Evolutionary conservation across 2,329 filamentous ascomycete species (phyloP), one percentile per base, ranked within the genome.

Genomic region (Scortechinia acanthostroma): DNA sequence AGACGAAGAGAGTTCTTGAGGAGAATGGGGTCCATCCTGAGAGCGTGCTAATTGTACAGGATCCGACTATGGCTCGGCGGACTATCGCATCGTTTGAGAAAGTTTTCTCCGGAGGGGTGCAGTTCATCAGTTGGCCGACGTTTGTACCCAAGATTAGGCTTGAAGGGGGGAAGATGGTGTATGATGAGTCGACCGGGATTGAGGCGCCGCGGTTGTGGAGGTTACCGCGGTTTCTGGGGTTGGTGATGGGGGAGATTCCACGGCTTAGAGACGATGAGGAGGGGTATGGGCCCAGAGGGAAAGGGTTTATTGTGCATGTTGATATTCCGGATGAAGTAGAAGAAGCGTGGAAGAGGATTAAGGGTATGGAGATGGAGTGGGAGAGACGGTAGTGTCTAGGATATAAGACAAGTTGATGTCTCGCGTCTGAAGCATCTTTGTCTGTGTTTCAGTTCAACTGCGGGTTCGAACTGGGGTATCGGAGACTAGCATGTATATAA

Each of bases 21-120:
- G 46, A 43, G 2, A 42, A 65, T 2, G 22, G 45, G 1, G 42
- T 30, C n/a, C 6, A 19, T 3, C 53, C 56, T 1, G 47, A 47
- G 2, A 58, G 55, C 0, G 53, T 59, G 22, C 47, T 70, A 6
- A 50, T 71, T 13, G 57, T 67, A 6, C 68, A 71, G 49, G 68
- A 71, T 50, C 66, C 68, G 0, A 71, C 68, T 0, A 71, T 71
- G 69, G 59, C 60, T 40, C 49, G 60, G 21, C 53, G 67, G 6
- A 70, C 69, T 0, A 53, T 58, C 2, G 63, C 63, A 2, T 64
- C 65, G 2, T 71, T 71, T 43, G 49, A 62, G 42, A 64, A 63
- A 47, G 55, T 52, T 0, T 71, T 64, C 46, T 21, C 10, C 50
- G 3, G 28, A 43, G 4, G 25, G 4, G 1, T 22, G 49, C 1